Base-by-base conservation (phyloP, 768 basidiomycete species). In the Crassisporium funariophilum region DNA sequence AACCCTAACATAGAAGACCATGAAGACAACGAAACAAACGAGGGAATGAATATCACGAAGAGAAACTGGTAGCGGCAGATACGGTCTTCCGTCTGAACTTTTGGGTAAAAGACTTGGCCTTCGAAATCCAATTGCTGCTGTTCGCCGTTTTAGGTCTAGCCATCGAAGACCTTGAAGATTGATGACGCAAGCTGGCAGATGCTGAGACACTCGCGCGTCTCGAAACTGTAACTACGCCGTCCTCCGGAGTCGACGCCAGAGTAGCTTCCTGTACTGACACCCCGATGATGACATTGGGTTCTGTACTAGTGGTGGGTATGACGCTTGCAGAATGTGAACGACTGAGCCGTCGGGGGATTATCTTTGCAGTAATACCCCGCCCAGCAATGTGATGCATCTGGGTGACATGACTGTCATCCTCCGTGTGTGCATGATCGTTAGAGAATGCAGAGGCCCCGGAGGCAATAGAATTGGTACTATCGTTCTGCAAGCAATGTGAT, bases 211-310 rank as follows among this genome's bases (percentile, higher is more conserved):
- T 66, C 16, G 61, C 65, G 5, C 59, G 55, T 25, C 57, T 47
- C n/a, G 59, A 58, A 11, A 44, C 47, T 1, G 47, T 44, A 25
- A 31, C 35, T 5, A 56, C 49, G 6, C 50, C 51, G 24, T 50
- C 55, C 58, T 59, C 59, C 39, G 58, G 47, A 24, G 41, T 35
- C 2, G 66, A 46, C 43, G 70, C 67, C 9, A 67, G 66, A 5
- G 68, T 78, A 0, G 76, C 76, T 46, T 71, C 67, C 49, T 78
- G 71, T 25, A 81, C 71, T 39, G 74, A 76, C 7, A 80, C 71
- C 20, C 68, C 77, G 23, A 82, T 72, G 35, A 75, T 63, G 51
- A 76, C 50, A 44, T 56, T 65, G 13, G 45, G 59, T 19, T 64
- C 66, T 17, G 35, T 47, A 5, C 27, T 23, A 13, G 44, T 43